A percentile compares a stretch with the other conserved stretches of the same genome.
Evolutionary conservation across 2,329 filamentous ascomycete genomes (phyloP).

Genomic region (Aspergillus proliferans): DNA sequence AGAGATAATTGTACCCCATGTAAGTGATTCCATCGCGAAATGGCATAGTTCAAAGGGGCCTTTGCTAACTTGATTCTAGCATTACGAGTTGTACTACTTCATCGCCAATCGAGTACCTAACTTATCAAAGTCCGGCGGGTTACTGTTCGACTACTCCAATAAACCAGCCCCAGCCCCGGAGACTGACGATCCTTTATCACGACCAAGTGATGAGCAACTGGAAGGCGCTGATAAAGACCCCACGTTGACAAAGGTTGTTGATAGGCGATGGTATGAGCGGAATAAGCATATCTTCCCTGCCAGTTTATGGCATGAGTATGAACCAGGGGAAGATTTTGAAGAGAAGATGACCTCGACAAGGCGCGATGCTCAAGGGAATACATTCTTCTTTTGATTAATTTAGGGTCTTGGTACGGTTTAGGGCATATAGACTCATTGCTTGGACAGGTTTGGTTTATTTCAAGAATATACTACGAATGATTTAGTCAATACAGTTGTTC

Average conservation of each 20-base stretch:
- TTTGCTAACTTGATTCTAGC: conserved; percentile 47
- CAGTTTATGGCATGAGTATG: conserved; percentile 92
- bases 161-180: conserved; percentile 28
- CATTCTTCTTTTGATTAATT: conserved; percentile 67
- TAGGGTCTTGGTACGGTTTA: background rate
- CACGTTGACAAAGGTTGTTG: conserved; percentile 82
- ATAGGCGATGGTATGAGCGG: conserved; percentile 91
- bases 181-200: conserved; percentile 36
- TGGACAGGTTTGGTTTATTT: background rate
- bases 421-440: background rate
- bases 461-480: no score
- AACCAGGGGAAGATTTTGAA: conserved; percentile 72
- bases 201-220: conserved; percentile 49
- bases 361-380: conserved; percentile 81
- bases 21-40: conserved; percentile 45
- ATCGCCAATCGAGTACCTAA: conserved; percentile 67
- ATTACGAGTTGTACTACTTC: conserved; percentile 97
- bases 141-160: conserved; percentile 70
- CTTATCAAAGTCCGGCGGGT: conserved; percentile 64
- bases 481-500: no score
- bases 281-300: conserved; percentile 99
- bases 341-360: conserved; percentile 61
- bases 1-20: conserved; percentile 88
- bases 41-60: background rate
- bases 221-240: conserved; percentile 78